A percentile compares a stretch with the other conserved stretches of the same genome.
phyloP scores from a whole-genome alignment of 179 eudicot species.

The Beta lomatogona region DNA sequence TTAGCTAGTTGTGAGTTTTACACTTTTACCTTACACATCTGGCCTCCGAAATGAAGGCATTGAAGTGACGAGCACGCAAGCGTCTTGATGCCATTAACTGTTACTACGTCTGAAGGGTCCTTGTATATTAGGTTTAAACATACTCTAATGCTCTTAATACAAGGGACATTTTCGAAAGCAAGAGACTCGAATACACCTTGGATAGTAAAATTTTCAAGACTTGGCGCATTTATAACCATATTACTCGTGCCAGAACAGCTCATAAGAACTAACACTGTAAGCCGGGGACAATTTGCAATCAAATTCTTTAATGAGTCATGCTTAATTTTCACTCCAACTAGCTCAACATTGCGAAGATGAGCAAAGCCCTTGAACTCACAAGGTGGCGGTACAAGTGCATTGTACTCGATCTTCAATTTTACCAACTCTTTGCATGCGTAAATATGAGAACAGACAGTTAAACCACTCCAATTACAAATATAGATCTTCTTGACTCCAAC shows the following conservation, averaged over 20 bases:
- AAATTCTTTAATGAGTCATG: neutral
- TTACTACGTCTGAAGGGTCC: neutral
- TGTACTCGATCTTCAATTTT: neutral
- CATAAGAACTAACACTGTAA: neutral
- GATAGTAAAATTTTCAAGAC: neutral
- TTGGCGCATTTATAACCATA: neutral
- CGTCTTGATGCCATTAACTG: neutral
- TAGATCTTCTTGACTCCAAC: neutral
- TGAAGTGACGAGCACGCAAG: neutral
- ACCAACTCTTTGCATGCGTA: neutral
- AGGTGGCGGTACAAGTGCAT: neutral
- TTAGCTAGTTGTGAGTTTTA: no score
- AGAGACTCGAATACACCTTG: neutral
- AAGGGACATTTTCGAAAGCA: no score
- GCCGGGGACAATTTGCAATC: neutral
- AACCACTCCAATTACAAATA: neutral
- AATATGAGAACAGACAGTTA: neutral
- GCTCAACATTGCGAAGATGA: neutral
- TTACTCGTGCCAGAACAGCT: neutral
- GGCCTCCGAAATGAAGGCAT: neutral
- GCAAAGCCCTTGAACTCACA: neutral
- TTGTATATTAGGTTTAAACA: neutral
- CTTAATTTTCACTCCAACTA: neutral
- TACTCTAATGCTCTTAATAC: no score
- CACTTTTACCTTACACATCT: neutral